A percentile compares a stretch with the other conserved stretches of the same genome.
These are phyloP conservation scores for Miamiensis avidus DNA, from an alignment of 169 alveolate genomes.

Conservation along the genomic window DNA sequence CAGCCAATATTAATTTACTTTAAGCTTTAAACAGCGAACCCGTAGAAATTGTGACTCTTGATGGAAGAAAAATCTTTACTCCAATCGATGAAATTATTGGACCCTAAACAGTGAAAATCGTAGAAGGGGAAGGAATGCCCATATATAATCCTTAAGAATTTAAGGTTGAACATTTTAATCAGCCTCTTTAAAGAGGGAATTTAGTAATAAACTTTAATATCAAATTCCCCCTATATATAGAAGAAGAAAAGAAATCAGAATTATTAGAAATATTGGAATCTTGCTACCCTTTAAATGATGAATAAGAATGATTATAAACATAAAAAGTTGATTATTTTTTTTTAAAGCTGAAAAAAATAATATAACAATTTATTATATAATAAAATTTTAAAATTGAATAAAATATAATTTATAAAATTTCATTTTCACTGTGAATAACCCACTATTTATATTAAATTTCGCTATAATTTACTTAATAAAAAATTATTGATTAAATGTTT, in stretches of 20 bases:
- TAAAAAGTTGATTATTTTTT: no score
- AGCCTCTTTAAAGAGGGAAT: slow-evolving; percentile 50
- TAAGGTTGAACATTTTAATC: slow-evolving; percentile 43
- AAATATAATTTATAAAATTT: no score
- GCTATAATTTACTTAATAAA: no score
- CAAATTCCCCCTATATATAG: slow-evolving; percentile 47
- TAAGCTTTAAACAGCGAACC: slow-evolving; percentile 71
- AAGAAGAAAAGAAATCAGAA: slow-evolving; percentile 45
- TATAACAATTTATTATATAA: no score
- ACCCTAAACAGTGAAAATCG: slow-evolving; percentile 65
- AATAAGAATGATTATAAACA: no score
- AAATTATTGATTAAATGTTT: no score
- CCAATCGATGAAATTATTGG: slow-evolving; percentile 73
- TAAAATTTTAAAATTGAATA: no score
- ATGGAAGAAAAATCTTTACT: slow-evolving; percentile 56
- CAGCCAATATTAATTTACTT: slow-evolving; percentile 52
- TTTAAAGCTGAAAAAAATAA: no score
- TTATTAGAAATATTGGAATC: slow-evolving; percentile 32
- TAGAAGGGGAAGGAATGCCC: slow-evolving; percentile 81
- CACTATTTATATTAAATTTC: no score
- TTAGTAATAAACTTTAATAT: slow-evolving; percentile 60
- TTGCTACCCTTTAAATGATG: not conserved
- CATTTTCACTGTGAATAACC: no score
- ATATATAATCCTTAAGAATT: slow-evolving; percentile 44
- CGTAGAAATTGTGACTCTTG: slow-evolving; percentile 58